Evolutionary conservation across 2,329 filamentous ascomycete genomes (phyloP), one percentile per base, ranked within the genome.

Genomic region (Nannizzia gypsea): DNA sequence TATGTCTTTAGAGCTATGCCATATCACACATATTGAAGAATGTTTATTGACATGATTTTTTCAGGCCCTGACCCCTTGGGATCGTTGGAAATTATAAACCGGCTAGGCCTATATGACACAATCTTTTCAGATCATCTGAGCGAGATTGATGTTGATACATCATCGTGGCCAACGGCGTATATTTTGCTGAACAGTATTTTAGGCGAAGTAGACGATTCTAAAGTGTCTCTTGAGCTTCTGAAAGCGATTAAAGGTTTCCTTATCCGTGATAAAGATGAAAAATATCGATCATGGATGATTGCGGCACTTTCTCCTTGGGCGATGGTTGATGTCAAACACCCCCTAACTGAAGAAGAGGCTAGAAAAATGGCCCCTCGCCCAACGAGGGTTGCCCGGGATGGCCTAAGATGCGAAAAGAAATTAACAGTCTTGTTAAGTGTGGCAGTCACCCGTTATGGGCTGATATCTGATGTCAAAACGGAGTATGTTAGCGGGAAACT

Each of bases 341-440:
- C 73, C 54, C 62, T 72, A 58, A 67, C 69, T 3, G 65, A 73
- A 28, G 73, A 71, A 6, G 69, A 70, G 11, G 77, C 76, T 42
- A 73, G 75, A 54, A 87, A 83, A 67, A 69, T 74, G 20, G 76
- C 80, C 2, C 83, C 86, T 0, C 78, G 84, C 17, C 80, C 85
- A 2, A 80, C 81, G 2, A 76, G 83, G 31, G 86, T 87, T 3
- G 85, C 83, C 3, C 80, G 86, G 34, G 89, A 95, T 69, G 90
- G 90, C 3, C 83, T 95, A 69, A 90, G 87, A 67, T 81, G 85
- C 1, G 83, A 88, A 1, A 95, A 90, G 69, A 93, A 87, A 69
- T 76, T 90, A 3, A 82, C 81, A 48, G 84, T 85, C 64, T 74
- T 92, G 3, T 76, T 93, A 59, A 80, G 81, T 13, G 82, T 83